phyloP scores from a whole-genome alignment of 768 basidiomycete species.

The Lyophyllum decastes region DNA sequence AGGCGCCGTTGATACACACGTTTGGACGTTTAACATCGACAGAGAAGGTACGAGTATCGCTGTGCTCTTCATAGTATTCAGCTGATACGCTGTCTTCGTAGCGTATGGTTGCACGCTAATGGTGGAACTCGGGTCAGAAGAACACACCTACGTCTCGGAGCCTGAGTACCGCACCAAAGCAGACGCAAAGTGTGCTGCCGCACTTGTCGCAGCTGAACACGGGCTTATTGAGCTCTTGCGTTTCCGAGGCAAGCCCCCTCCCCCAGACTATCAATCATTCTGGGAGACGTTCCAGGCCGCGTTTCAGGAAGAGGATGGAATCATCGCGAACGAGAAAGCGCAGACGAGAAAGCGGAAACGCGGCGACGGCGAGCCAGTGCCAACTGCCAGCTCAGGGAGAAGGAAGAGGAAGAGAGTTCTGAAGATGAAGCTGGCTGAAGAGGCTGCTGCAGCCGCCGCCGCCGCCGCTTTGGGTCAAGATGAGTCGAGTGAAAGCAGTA shows the following conservation, averaged over 20 bases:
- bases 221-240: conserved; percentile 63
- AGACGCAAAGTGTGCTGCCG: conserved; percentile 64
- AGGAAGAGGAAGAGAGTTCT: neutral
- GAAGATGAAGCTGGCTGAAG: neutral
- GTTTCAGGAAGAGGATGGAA: neutral
- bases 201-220: conserved; percentile 50
- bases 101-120: conserved; percentile 57
- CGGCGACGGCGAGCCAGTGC: neutral
- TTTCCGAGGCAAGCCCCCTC: conserved; percentile 46
- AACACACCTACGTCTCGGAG: conserved; percentile 44
- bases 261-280: conserved; percentile 42
- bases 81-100: conserved; percentile 21
- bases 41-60: conserved; percentile 46
- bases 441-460: neutral
- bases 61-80: neutral
- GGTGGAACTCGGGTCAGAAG: conserved; percentile 38
- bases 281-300: conserved; percentile 24
- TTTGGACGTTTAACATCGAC: conserved; percentile 43
- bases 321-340: neutral
- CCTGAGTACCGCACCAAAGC: conserved; percentile 55
- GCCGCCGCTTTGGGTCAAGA: neutral
- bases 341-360: neutral
- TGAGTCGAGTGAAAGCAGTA: neutral
- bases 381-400: neutral
- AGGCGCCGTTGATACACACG: conserved; percentile 35